A percentile compares a stretch with the other conserved stretches of the same genome.
These are phyloP conservation scores for Globisporangium canariense DNA, from an alignment of 352 stramenopile species.

Conservation along the genomic window DNA sequence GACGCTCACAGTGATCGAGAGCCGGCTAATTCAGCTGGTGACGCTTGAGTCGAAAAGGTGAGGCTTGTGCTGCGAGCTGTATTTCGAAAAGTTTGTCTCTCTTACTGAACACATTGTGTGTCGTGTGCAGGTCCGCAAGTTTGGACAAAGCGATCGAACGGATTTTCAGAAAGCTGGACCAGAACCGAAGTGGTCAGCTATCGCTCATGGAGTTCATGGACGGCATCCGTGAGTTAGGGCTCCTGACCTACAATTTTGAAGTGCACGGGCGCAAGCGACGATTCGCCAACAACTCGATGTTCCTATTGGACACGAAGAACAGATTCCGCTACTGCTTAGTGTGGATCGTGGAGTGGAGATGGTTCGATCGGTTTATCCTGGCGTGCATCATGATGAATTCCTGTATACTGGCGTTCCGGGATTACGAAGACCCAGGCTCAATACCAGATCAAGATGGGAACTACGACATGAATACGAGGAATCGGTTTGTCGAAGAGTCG, in stretches of 20 bases:
- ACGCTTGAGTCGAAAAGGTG: conserved; percentile 30
- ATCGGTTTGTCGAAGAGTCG: conserved; percentile 34
- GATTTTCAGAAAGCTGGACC: conserved; percentile 36
- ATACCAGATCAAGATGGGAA: conserved; percentile 27
- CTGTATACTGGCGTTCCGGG: conserved; percentile 53
- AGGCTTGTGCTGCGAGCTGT: neutral
- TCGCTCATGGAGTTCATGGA: conserved; percentile 42
- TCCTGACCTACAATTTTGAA: conserved; percentile 46
- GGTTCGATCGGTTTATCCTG: conserved; percentile 79
- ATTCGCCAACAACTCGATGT: conserved; percentile 37
- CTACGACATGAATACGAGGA: conserved; percentile 25
- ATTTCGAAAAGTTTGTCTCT: neutral
- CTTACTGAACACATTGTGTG: neutral
- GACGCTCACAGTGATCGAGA: conserved; percentile 26
- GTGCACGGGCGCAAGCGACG: conserved; percentile 40
- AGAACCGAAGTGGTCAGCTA: conserved; percentile 35
- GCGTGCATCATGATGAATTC: conserved; percentile 66
- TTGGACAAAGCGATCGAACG: conserved; percentile 32
- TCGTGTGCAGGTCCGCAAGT: conserved; percentile 2
- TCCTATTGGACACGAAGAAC: conserved; percentile 33
- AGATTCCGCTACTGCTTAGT: conserved; percentile 35
- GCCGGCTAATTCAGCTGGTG: conserved; percentile 34
- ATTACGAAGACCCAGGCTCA: conserved; percentile 40
- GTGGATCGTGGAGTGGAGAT: conserved; percentile 52
- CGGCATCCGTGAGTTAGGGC: conserved; percentile 35